Percentiles rank a stretch among this genome's conserved stretches.
These are phyloP conservation scores for Colletotrichum costaricense DNA, from an alignment of 2,329 filamentous ascomycete species.

Conservation along the genomic window DNA sequence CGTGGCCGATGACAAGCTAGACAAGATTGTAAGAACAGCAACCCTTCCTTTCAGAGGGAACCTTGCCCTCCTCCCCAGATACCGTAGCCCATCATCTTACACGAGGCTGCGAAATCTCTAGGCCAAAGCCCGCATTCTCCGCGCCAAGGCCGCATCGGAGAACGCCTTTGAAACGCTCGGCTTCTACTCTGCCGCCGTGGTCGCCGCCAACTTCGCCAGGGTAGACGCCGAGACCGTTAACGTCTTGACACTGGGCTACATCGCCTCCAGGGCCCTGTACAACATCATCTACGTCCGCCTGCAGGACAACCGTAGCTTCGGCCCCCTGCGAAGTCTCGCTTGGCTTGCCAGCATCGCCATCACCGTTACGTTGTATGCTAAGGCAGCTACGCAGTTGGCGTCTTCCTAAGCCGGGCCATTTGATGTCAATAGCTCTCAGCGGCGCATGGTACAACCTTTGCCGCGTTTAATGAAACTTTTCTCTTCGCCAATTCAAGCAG, in stretches of 20 bases:
- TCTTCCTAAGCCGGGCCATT: constrained; percentile 3
- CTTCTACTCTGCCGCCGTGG: constrained; percentile 54
- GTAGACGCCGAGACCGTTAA: constrained; percentile 53
- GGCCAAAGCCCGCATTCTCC: constrained; percentile 65
- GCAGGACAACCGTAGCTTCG: constrained; percentile 52
- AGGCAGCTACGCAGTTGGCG: constrained; percentile 48
- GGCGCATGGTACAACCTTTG: background rate
- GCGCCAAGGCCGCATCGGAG: constrained; percentile 60
- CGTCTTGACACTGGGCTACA: constrained; percentile 50
- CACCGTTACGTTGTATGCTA: constrained; percentile 52
- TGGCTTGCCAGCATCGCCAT: constrained; percentile 51
- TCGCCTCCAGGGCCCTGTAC: constrained; percentile 53
- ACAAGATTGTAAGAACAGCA: constrained; percentile 41
- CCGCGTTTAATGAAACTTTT: background rate
- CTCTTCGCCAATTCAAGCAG: background rate
- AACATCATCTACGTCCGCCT: constrained; percentile 56
- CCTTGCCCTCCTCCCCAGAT: background rate
- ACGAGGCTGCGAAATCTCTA: constrained; percentile 38
- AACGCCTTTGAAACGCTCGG: constrained; percentile 59
- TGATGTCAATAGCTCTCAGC: background rate
- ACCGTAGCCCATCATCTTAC: background rate
- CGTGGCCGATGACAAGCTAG: constrained; percentile 44
- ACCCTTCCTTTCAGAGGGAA: background rate
- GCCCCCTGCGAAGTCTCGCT: constrained; percentile 49
- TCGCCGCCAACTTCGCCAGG: constrained; percentile 58